Percentiles rank a stretch among this genome's conserved stretches.
Conservation (phyloP, 805 yeast species). For the Spathaspora arborariae region DNA sequence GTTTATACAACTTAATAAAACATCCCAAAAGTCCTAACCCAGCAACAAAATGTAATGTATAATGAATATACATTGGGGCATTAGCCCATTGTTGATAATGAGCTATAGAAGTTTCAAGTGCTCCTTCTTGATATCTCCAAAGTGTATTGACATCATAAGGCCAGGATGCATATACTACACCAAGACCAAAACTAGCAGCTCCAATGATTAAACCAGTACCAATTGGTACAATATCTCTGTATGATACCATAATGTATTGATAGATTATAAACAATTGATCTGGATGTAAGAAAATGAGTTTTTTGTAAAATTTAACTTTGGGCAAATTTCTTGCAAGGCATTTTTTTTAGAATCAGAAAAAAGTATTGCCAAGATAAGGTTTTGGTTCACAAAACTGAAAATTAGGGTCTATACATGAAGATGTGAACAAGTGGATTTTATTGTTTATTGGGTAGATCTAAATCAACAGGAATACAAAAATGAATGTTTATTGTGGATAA, state of each 20-base stretch:
- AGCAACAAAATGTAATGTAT: conserved; percentile 59
- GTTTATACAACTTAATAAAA: conserved; percentile 77
- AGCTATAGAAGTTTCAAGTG: conserved; percentile 55
- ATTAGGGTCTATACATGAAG: no score
- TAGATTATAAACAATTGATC: neutral
- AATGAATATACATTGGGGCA: conserved; percentile 56
- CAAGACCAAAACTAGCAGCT: conserved; percentile 76
- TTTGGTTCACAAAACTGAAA: neutral
- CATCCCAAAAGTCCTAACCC: conserved; percentile 69
- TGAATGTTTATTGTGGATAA: no score
- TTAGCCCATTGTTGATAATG: conserved; percentile 77
- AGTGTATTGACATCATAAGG: conserved; percentile 78
- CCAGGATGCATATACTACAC: conserved; percentile 72
- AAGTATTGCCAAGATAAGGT: neutral
- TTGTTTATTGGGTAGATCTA: no score
- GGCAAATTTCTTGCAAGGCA: neutral
- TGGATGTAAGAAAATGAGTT: no score
- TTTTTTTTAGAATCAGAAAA: neutral
- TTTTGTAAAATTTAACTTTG: neutral
- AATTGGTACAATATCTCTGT: conserved; percentile 44
- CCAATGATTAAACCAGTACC: conserved; percentile 40
- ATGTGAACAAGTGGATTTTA: no score
- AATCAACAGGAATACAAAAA: no score
- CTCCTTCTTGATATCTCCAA: conserved; percentile 52
- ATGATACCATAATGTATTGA: conserved; percentile 15